Conservation (phyloP, 768 basidiomycete genomes). For the Pulveroboletus ravenelii region DNA sequence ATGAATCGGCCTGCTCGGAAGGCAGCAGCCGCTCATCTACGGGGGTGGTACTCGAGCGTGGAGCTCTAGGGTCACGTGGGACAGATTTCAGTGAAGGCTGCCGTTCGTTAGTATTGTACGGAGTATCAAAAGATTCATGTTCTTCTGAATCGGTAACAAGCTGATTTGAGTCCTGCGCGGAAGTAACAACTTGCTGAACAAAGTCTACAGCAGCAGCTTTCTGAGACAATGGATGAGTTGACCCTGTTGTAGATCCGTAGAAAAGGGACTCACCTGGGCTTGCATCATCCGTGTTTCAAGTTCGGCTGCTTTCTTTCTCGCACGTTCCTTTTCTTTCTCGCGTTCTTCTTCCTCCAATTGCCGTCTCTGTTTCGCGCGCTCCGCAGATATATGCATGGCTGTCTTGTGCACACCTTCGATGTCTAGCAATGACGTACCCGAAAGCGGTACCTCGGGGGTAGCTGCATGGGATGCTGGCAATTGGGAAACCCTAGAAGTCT, state of each 20-base stretch:
- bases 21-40: conserved; percentile 27
- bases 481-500: conserved; percentile 29
- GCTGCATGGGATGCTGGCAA: conserved; percentile 44
- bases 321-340: conserved; percentile 75
- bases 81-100: conserved; percentile 33
- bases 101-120: conserved; percentile 23
- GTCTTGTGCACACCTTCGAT: conserved; percentile 68
- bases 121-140: not conserved
- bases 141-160: conserved; percentile 6
- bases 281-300: conserved; percentile 61
- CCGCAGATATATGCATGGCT: conserved; percentile 81
- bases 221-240: conserved; percentile 18
- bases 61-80: conserved; percentile 9
- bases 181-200: conserved; percentile 45
- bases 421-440: conserved; percentile 34
- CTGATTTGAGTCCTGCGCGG: conserved; percentile 9
- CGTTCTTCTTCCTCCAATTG: conserved; percentile 82
- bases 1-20: conserved; percentile 49
- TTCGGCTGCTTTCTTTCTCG: conserved; percentile 73
- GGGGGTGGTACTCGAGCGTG: conserved; percentile 1
- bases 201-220: conserved; percentile 38
- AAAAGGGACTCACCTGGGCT: conserved; percentile 16
- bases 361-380: conserved; percentile 72
- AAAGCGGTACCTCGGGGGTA: conserved; percentile 31
- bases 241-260: conserved; percentile 4